A percentile compares a stretch with the other conserved stretches of the same genome.
phyloP scores from a whole-genome alignment of 1,284 basidiomycete species.

The Inonotus obliquus region DNA sequence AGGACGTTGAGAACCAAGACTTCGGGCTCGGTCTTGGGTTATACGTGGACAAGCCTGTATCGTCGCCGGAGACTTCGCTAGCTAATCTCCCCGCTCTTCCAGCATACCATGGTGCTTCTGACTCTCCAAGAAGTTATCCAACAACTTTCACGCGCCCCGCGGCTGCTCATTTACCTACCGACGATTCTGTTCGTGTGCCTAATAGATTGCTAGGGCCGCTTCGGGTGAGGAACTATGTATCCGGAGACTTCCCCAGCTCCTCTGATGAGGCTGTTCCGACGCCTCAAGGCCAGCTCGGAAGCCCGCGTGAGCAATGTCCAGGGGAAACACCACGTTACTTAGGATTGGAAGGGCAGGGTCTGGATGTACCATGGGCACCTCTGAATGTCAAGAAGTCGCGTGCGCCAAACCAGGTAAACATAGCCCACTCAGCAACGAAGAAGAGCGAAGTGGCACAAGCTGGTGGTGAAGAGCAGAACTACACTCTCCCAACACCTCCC shows the following conservation, averaged over 20 bases:
- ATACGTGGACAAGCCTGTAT: slow-evolving; percentile 11
- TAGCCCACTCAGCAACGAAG: neutral
- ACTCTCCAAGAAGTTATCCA: slow-evolving; percentile 5
- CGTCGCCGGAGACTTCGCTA: neutral
- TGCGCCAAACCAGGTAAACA: neutral
- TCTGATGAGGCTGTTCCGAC: slow-evolving; percentile 9
- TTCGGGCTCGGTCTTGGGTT: slow-evolving; percentile 13
- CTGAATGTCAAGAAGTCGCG: slow-evolving; percentile 4
- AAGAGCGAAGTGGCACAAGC: neutral
- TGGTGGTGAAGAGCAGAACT: slow-evolving; percentile 3
- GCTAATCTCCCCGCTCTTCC: neutral
- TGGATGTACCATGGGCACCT: slow-evolving; percentile 9
- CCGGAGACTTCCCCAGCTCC: slow-evolving; percentile 16
- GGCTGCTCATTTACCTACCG: neutral
- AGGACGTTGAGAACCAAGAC: slow-evolving; percentile 16
- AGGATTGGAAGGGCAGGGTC: slow-evolving; percentile 1
- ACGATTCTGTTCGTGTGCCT: neutral
- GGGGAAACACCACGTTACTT: slow-evolving; percentile 3
- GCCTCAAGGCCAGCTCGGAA: neutral
- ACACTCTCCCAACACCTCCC: slow-evolving; percentile 5
- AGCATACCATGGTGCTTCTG: neutral
- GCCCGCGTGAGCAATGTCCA: neutral
- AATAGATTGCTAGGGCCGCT: slow-evolving; percentile 9
- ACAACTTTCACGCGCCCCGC: neutral
- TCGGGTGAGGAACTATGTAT: slow-evolving; percentile 15